Evolutionary conservation across 1,284 basidiomycete species (phyloP).

Genomic region (Puccinia horiana): DNA sequence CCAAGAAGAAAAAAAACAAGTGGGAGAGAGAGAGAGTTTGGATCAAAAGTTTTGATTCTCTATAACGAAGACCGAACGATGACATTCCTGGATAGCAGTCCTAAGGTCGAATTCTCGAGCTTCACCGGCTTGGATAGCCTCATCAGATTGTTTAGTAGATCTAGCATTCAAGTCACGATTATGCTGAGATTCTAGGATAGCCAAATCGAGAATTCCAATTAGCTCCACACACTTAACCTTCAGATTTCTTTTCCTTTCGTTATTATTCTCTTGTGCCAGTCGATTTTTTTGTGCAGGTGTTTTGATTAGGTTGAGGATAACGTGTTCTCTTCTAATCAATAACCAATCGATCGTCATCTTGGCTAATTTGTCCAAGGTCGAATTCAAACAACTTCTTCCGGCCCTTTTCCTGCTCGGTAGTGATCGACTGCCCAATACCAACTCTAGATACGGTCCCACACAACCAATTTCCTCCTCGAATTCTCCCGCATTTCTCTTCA

Average conservation of each 20-base stretch:
- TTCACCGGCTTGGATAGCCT: slow-evolving; percentile 36
- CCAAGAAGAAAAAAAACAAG: not conserved
- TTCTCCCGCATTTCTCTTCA: not conserved
- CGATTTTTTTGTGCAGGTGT: not conserved
- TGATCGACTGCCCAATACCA: slow-evolving; percentile 14
- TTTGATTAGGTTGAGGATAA: slow-evolving; percentile 8
- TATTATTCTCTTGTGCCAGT: not conserved
- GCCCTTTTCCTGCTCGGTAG: not conserved
- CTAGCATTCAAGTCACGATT: slow-evolving; percentile 24
- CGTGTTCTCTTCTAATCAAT: slow-evolving; percentile 27
- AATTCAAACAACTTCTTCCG: not conserved
- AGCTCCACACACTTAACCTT: slow-evolving; percentile 16
- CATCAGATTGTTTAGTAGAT: slow-evolving; percentile 39
- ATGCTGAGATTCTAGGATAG: slow-evolving; percentile 26
- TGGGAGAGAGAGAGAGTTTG: not conserved
- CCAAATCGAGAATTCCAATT: not conserved
- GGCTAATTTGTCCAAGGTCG: slow-evolving; percentile 36
- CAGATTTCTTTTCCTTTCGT: not conserved
- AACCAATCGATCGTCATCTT: slow-evolving; percentile 43
- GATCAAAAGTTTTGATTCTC: slow-evolving; percentile 22
- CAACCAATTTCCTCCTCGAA: not conserved
- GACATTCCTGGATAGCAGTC: slow-evolving; percentile 34
- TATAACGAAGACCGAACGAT: slow-evolving; percentile 26
- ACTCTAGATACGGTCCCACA: slow-evolving; percentile 17
- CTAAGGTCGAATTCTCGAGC: slow-evolving; percentile 33